Conservation (phyloP, 352 stramenopile species). For the Phytophthora quininea region DNA sequence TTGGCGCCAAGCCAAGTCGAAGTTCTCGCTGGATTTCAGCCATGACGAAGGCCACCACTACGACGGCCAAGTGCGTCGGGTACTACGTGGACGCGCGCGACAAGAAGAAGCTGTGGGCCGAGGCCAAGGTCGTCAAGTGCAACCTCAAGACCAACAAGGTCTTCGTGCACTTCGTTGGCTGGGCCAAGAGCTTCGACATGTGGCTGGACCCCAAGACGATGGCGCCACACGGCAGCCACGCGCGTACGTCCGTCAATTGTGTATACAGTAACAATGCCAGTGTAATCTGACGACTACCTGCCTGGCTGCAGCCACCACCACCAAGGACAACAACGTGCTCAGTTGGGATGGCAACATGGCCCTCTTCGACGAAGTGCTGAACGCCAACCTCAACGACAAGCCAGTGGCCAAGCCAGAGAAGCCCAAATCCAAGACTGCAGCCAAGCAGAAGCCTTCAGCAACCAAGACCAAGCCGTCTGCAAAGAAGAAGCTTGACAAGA, state of each 20-base stretch:
- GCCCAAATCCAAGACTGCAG: not conserved
- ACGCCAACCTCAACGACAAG: not conserved
- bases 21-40: not conserved
- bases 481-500: not conserved
- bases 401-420: not conserved
- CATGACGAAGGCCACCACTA: not conserved
- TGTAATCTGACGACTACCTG: not conserved
- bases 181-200: slow-evolving; percentile 40
- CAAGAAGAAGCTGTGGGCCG: slow-evolving; percentile 44
- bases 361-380: slow-evolving; percentile 19
- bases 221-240: slow-evolving; percentile 27
- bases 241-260: slow-evolving; percentile 21
- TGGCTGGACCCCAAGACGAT: slow-evolving; percentile 51
- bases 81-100: slow-evolving; percentile 53
- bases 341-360: slow-evolving; percentile 35
- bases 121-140: slow-evolving; percentile 50
- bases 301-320: not conserved
- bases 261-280: not conserved
- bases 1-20: not conserved
- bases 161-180: slow-evolving; percentile 54
- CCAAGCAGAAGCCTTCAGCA: not conserved
- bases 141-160: slow-evolving; percentile 37
- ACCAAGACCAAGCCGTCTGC: no score
- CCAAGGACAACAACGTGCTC: not conserved
- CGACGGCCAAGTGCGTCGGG: slow-evolving; percentile 25